Evolutionary conservation across 768 basidiomycete species (phyloP).

Genomic region (Collybiopsis luxurians): DNA sequence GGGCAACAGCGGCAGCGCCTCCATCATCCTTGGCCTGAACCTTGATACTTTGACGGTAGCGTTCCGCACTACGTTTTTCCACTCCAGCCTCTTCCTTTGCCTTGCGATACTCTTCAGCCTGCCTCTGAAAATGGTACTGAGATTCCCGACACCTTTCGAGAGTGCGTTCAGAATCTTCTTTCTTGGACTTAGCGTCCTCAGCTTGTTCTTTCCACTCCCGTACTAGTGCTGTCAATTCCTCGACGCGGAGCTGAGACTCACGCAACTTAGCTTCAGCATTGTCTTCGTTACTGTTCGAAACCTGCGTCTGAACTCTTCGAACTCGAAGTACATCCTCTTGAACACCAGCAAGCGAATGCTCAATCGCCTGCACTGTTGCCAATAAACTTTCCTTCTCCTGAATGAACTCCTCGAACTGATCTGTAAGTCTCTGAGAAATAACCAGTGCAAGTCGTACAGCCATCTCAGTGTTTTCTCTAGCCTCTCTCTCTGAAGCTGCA

Average conservation of each 20-base stretch:
- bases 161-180: conserved; percentile 2
- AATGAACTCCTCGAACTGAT: background rate
- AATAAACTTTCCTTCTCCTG: background rate
- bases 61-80: background rate
- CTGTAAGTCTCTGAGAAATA: background rate
- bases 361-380: background rate
- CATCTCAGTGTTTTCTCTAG: background rate
- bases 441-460: background rate
- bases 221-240: background rate
- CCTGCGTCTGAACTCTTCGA: background rate
- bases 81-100: conserved; percentile 3
- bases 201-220: conserved; percentile 2
- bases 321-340: background rate
- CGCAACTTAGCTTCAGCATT: background rate
- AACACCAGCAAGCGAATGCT: background rate
- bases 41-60: background rate
- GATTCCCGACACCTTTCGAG: background rate
- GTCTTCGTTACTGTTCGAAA: background rate
- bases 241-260: conserved; percentile 2
- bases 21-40: conserved; percentile 5
- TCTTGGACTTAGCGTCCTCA: background rate
- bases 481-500: background rate
- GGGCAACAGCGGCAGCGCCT: background rate
- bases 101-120: conserved; percentile 3
- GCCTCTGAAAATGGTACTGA: conserved; percentile 1